Percentiles rank a stretch among this genome's conserved stretches.
These are phyloP conservation scores for Telfairia occidentalis DNA, from an alignment of 331 rosid species.

Conservation along the genomic window DNA sequence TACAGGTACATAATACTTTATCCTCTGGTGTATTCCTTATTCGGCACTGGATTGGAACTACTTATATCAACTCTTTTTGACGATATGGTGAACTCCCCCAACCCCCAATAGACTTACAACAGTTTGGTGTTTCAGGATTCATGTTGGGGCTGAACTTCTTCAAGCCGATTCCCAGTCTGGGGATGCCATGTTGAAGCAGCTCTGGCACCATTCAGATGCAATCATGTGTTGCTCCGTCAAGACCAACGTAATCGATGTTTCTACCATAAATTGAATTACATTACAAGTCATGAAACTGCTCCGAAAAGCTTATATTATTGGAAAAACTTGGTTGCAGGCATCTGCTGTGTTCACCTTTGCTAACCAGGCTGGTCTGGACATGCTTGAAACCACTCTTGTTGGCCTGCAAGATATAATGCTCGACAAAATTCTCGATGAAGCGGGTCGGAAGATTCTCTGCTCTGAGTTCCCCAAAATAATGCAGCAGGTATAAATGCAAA, in stretches of 20 bases:
- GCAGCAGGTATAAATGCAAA: constrained; percentile 8
- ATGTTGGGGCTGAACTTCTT: constrained; percentile 65
- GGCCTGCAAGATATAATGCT: constrained; percentile 15
- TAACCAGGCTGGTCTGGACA: constrained; percentile 18
- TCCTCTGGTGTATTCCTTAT: not conserved
- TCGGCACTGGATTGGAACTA: too few species aligned
- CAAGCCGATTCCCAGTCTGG: constrained; percentile 38
- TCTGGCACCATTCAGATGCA: constrained; percentile 89
- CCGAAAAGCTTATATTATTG: not conserved
- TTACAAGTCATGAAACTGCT: not conserved
- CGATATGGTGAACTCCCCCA: not conserved
- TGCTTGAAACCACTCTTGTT: constrained; percentile 18
- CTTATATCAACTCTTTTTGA: not conserved
- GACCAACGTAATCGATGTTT: constrained; percentile 37
- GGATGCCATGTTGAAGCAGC: constrained; percentile 74
- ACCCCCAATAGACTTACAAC: not conserved
- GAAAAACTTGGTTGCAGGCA: constrained; percentile 4
- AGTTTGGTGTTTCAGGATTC: constrained; percentile 37
- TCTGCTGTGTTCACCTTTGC: constrained; percentile 17
- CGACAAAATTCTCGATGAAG: constrained; percentile 13
- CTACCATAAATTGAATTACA: not conserved
- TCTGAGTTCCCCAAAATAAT: constrained; percentile 14
- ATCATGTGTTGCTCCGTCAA: constrained; percentile 89
- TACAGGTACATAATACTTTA: constrained; percentile 32
- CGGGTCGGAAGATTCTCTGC: constrained; percentile 12